Evolutionary conservation across 163 green algal genomes (phyloP).

Genomic region (Scenedesmus sp.): DNA sequence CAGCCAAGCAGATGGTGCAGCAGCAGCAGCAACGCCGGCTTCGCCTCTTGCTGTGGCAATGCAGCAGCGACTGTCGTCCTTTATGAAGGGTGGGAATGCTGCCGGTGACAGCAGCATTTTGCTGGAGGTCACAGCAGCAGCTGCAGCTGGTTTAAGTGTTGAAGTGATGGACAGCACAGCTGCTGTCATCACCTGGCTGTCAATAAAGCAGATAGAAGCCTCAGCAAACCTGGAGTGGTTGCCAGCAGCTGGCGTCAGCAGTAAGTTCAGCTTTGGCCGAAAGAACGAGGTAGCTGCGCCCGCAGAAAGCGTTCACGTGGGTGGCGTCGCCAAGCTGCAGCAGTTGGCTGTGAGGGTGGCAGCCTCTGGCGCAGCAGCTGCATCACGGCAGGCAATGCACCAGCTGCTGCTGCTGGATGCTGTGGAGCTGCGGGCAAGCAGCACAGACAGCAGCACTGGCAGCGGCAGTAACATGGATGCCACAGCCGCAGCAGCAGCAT

Average conservation of each 20-base stretch:
- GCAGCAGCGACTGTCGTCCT: conserved; percentile 1
- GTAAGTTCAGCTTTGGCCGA: not conserved
- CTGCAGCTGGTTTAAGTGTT: not conserved
- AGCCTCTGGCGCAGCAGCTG: not conserved
- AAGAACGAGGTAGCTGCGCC: not conserved
- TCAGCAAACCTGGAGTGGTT: not conserved
- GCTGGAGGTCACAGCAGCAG: not conserved
- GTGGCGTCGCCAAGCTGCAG: not conserved
- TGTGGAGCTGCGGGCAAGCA: not conserved
- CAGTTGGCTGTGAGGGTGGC: conserved; percentile 27
- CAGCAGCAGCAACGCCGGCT: not conserved
- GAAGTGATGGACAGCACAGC: conserved; percentile 1
- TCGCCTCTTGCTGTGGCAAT: not conserved
- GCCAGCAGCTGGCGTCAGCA: not conserved
- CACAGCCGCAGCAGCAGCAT: conserved; percentile 30
- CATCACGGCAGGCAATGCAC: conserved; percentile 7
- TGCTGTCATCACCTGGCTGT: conserved; percentile 10
- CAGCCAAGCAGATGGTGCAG: not conserved
- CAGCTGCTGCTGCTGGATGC: conserved; percentile 25
- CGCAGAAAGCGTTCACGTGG: not conserved
- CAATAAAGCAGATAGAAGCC: conserved; percentile 24
- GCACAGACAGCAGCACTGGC: not conserved
- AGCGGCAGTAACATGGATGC: not conserved
- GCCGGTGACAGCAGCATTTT: conserved; percentile 2
- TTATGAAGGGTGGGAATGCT: not conserved